Evolutionary conservation across 306 rosid species (phyloP).

Genomic region (Inga oerstediana): DNA sequence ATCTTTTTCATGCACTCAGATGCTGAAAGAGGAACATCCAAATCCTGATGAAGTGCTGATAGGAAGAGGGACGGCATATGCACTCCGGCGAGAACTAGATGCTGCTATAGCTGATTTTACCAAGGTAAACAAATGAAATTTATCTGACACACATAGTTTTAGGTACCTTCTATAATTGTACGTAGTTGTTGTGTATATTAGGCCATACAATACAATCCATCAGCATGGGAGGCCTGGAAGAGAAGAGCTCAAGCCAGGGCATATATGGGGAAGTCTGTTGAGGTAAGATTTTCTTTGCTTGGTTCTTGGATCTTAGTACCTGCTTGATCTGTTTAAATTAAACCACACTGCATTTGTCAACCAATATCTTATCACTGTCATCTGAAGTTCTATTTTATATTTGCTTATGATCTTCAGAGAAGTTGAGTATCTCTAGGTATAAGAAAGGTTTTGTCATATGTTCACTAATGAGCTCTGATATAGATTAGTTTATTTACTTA

Average conservation of each 20-base stretch:
- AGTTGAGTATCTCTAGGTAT: too few species aligned
- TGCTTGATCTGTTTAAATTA: not conserved
- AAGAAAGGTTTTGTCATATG: too few species aligned
- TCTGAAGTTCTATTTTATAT: too few species aligned
- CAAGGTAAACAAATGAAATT: conserved; percentile 55
- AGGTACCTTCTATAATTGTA: conserved; percentile 17
- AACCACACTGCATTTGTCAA: too few species aligned
- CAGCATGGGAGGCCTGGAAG: conserved; percentile 96
- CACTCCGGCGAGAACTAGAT: conserved; percentile 82
- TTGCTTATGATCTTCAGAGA: too few species aligned
- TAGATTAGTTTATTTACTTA: too few species aligned
- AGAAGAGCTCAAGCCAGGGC: conserved; percentile 98
- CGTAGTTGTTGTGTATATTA: conserved; percentile 40
- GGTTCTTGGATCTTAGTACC: not conserved
- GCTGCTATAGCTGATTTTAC: conserved; percentile 92
- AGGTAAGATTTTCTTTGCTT: conserved; percentile 54
- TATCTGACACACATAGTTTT: conserved; percentile 28
- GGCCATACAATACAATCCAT: conserved; percentile 89
- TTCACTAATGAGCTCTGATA: too few species aligned
- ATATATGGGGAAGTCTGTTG: conserved; percentile 82
- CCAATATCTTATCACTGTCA: too few species aligned
- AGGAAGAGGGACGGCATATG: conserved; percentile 95
- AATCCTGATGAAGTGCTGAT: conserved; percentile 95
- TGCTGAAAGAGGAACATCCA: conserved; percentile 81
- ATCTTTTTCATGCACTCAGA: conserved; percentile 43